A percentile compares a stretch with the other conserved stretches of the same genome.
Evolutionary conservation across 108 stramenopile genomes (phyloP).

Genomic region (Skeletonema costatum): DNA sequence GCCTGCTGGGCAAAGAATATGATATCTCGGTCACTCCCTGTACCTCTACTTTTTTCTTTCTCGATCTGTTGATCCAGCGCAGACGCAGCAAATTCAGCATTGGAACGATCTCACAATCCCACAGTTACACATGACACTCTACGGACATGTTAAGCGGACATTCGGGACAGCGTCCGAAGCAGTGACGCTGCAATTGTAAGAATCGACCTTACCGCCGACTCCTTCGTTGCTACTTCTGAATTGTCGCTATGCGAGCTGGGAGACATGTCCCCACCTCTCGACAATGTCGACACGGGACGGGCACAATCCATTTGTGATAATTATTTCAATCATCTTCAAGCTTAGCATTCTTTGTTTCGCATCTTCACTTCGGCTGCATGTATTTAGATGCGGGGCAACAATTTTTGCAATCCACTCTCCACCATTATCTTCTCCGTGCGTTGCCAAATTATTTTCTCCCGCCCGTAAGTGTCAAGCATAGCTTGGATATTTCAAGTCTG

Average conservation of each 20-base stretch:
- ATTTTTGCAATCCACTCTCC: constrained; percentile 85
- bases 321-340: constrained; percentile 85
- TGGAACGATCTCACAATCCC: constrained; percentile 64
- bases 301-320: constrained; percentile 59
- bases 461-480: constrained; percentile 74
- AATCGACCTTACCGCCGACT: constrained; percentile 64
- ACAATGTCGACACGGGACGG: constrained; percentile 5
- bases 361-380: constrained; percentile 62
- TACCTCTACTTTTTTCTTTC: constrained; percentile 52
- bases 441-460: constrained; percentile 77
- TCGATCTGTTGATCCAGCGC: constrained; percentile 73
- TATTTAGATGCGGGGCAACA: constrained; percentile 75
- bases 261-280: constrained; percentile 20
- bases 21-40: constrained; percentile 79
- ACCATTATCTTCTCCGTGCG: constrained; percentile 76
- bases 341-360: constrained; percentile 79
- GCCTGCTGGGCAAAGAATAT: constrained; percentile 72
- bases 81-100: constrained; percentile 57
- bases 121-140: constrained; percentile 59
- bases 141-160: constrained; percentile 86
- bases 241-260: background rate
- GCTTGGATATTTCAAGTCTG: constrained; percentile 77
- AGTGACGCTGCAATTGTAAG: constrained; percentile 67
- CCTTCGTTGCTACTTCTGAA: constrained; percentile 15
- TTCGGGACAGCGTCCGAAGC: constrained; percentile 79